Conservation (phyloP, 306 rosid genomes). For the Ammopiptanthus mongolicus region DNA sequence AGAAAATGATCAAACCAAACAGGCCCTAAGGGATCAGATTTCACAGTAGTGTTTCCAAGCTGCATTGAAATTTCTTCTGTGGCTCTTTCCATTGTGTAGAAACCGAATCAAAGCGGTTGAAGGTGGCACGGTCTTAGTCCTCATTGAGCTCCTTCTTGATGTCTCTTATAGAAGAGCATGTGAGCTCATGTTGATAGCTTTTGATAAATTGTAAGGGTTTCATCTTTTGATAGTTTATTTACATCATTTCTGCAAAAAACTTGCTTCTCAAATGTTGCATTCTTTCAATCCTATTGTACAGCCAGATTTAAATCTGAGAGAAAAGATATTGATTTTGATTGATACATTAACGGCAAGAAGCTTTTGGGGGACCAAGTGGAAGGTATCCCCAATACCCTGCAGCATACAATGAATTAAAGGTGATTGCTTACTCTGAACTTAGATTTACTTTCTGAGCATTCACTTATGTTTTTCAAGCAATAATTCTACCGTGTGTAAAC, state of each 20-base stretch:
- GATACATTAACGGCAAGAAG: conserved; percentile 99
- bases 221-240: conserved; percentile 17
- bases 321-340: conserved; percentile 77
- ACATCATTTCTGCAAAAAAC: conserved; percentile 1
- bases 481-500: neutral
- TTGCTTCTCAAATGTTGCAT: conserved; percentile 18
- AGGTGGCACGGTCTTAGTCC: conserved; percentile 32
- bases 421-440: conserved; percentile 26
- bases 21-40: conserved; percentile 34
- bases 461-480: conserved; percentile 1
- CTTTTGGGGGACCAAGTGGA: conserved; percentile 79
- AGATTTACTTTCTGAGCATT: conserved; percentile 1
- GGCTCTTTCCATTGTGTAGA: conserved; percentile 56
- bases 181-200: conserved; percentile 40
- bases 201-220: too few relatives aligned
- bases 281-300: conserved; percentile 44
- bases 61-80: conserved; percentile 49
- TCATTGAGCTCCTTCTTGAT: conserved; percentile 48
- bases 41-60: conserved; percentile 42
- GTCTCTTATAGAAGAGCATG: conserved; percentile 30
- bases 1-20: too few relatives aligned
- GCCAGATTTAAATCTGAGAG: conserved; percentile 91
- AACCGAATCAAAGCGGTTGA: conserved; percentile 65
- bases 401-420: conserved; percentile 83
- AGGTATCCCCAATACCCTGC: conserved; percentile 81